phyloP scores from a whole-genome alignment of 2,329 filamentous ascomycete species.

The Stachybotrys echinatus region DNA sequence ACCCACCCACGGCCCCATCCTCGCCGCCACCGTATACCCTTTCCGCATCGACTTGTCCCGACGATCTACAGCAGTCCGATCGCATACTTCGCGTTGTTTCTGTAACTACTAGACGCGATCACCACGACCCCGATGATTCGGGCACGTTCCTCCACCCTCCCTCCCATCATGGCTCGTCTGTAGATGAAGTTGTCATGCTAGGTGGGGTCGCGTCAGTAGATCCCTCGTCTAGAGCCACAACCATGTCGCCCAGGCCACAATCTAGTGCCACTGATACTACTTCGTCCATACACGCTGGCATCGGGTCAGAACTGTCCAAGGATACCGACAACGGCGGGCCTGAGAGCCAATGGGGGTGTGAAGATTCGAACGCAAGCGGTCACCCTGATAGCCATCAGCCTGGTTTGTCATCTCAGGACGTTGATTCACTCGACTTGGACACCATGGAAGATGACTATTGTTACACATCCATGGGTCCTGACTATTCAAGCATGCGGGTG shows the following conservation, averaged over 20 bases:
- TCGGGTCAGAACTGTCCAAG: not conserved
- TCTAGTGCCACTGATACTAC: constrained; percentile 25
- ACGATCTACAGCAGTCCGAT: constrained; percentile 27
- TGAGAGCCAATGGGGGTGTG: constrained; percentile 1
- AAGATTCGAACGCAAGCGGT: constrained; percentile 2
- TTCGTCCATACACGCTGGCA: constrained; percentile 23
- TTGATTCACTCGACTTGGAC: not conserved
- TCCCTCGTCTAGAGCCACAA: constrained; percentile 31
- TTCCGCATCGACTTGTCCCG: constrained; percentile 37
- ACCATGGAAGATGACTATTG: constrained; percentile 23
- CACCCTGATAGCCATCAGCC: constrained; percentile 16
- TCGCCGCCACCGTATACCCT: constrained; percentile 31
- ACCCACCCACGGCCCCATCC: constrained; percentile 30
- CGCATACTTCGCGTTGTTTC: constrained; percentile 8
- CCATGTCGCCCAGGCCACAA: constrained; percentile 37
- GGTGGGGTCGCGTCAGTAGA: constrained; percentile 19
- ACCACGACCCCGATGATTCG: constrained; percentile 7
- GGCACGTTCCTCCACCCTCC: not conserved
- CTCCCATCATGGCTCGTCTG: constrained; percentile 2
- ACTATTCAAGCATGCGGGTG: constrained; percentile 31
- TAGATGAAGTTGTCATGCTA: constrained; percentile 16
- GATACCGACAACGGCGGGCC: not conserved
- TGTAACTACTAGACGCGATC: constrained; percentile 12
- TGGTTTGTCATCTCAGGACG: not conserved
- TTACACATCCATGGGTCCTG: constrained; percentile 30